phyloP scores from a whole-genome alignment of 2,329 filamentous ascomycete species.

The Raffaelea albimanens region DNA sequence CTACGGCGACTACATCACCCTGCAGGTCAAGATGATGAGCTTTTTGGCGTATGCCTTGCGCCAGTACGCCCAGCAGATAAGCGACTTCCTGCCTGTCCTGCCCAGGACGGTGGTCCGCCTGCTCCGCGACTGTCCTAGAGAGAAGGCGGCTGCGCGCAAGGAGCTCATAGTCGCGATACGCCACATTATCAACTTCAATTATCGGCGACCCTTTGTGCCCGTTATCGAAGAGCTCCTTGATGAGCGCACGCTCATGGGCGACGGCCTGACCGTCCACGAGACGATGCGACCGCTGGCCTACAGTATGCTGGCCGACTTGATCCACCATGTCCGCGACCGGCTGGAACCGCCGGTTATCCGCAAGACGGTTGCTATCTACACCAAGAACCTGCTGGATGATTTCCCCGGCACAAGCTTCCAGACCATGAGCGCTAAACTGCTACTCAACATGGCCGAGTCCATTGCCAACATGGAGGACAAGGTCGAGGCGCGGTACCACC shows the following conservation, averaged over 20 bases:
- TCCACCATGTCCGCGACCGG: conserved; percentile 92
- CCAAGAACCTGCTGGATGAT: conserved; percentile 87
- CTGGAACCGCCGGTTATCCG: conserved; percentile 84
- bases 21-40: conserved; percentile 98
- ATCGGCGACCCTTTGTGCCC: conserved; percentile 83
- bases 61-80: conserved; percentile 76
- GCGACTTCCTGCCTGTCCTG: conserved; percentile 77
- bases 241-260: conserved; percentile 86
- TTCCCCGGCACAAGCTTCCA: conserved; percentile 98
- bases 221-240: conserved; percentile 95
- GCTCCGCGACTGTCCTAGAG: conserved; percentile 85
- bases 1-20: conserved; percentile 95
- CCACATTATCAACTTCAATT: conserved; percentile 99
- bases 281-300: conserved; percentile 93
- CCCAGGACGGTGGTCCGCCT: conserved; percentile 86
- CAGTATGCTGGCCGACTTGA: conserved; percentile 95
- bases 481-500: conserved; percentile 84
- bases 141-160: conserved; percentile 89
- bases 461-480: conserved; percentile 93
- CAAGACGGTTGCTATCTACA: conserved; percentile 94
- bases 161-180: conserved; percentile 92
- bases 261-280: conserved; percentile 93
- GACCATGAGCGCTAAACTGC: conserved; percentile 95
- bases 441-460: conserved; percentile 96
- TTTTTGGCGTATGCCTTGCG: conserved; percentile 89